Evolutionary conservation across 257 asterid species (phyloP).

Genomic region (Penstemon eatonii): DNA sequence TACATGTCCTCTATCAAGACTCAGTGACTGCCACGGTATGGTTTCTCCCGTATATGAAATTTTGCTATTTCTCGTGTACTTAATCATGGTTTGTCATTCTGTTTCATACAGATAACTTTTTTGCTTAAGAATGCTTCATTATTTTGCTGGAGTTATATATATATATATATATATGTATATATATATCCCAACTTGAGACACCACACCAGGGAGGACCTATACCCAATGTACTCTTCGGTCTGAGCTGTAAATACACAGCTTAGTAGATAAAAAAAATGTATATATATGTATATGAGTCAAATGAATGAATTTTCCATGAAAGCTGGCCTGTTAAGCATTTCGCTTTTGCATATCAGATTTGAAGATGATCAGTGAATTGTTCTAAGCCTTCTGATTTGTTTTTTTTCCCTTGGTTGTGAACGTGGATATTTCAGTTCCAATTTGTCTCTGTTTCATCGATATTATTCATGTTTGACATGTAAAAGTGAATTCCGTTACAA

Average conservation of each 20-base stretch:
- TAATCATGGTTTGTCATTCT: constrained; percentile 5
- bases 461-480: neutral
- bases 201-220: too few species aligned
- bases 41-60: constrained; percentile 18
- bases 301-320: constrained; percentile 1
- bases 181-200: too few species aligned
- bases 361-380: neutral
- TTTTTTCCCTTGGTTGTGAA: too few species aligned
- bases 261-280: too few species aligned
- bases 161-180: too few species aligned
- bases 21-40: constrained; percentile 55
- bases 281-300: constrained; percentile 12
- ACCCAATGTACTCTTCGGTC: too few species aligned
- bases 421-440: too few species aligned
- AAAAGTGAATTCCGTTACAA: neutral
- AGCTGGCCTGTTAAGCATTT: constrained; percentile 10
- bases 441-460: neutral
- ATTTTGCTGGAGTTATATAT: too few species aligned
- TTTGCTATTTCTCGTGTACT: constrained; percentile 18
- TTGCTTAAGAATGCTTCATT: neutral
- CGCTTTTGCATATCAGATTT: neutral
- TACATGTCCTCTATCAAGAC: constrained; percentile 71
- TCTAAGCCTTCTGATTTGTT: neutral
- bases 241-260: too few species aligned
- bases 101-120: constrained; percentile 5